phyloP scores from a whole-genome alignment of 306 rosid genomes.

The Acmispon strigosus region DNA sequence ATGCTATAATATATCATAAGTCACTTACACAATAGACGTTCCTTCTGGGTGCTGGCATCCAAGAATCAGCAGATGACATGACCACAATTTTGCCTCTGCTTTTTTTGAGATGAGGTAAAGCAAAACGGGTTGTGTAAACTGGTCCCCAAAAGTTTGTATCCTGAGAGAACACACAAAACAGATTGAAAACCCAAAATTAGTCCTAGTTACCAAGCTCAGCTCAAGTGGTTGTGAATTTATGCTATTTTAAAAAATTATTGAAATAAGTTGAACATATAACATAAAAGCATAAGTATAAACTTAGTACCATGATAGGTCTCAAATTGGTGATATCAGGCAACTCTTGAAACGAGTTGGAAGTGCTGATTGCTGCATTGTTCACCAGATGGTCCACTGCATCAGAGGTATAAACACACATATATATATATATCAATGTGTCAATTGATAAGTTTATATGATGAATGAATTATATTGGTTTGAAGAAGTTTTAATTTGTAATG shows the following conservation, averaged over 20 bases:
- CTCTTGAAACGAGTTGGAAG: constrained; percentile 43
- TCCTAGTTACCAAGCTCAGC: background rate
- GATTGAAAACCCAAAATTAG: background rate
- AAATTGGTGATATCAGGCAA: constrained; percentile 34
- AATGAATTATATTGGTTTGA: background rate
- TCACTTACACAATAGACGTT: constrained; percentile 39
- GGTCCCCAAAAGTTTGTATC: constrained; percentile 87
- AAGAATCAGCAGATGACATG: constrained; percentile 49
- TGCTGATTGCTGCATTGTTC: constrained; percentile 52
- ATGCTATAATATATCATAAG: background rate
- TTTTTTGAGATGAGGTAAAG: constrained; percentile 44
- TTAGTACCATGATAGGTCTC: constrained; percentile 53
- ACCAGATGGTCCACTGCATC: constrained; percentile 77
- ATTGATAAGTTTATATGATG: too few species aligned
- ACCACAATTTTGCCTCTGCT: constrained; percentile 59
- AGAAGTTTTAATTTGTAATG: background rate
- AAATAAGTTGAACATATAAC: too few species aligned
- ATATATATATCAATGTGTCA: background rate
- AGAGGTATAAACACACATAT: background rate
- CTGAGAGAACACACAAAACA: constrained; percentile 4
- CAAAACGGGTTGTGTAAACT: constrained; percentile 43
- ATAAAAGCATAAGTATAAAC: too few species aligned
- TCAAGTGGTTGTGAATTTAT: background rate
- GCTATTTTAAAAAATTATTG: too few species aligned
- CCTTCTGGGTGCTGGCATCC: constrained; percentile 60